Percentiles rank a stretch among this genome's conserved stretches.
Conservation (phyloP, 768 basidiomycete species). For the Mycena maculata region DNA sequence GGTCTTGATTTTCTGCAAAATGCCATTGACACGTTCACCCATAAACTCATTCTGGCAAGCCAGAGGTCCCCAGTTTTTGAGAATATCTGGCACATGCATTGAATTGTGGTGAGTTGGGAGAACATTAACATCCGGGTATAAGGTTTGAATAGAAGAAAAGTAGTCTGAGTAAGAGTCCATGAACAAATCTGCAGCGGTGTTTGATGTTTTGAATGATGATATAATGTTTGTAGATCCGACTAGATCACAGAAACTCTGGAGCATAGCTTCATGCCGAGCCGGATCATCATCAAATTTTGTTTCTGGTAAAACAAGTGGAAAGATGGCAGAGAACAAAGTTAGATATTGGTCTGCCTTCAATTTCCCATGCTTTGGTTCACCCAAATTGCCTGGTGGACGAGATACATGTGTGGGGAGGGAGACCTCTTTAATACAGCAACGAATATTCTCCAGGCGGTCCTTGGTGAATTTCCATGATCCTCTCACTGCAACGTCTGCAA, state of each 20-base stretch:
- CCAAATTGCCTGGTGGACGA: conserved; percentile 34
- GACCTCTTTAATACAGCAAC: conserved; percentile 9
- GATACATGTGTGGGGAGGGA: conserved; percentile 31
- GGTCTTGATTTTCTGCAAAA: conserved; percentile 27
- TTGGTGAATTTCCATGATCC: conserved; percentile 16
- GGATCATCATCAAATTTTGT: conserved; percentile 19
- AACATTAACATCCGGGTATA: conserved; percentile 16
- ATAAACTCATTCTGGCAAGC: conserved; percentile 30
- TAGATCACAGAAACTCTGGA: conserved; percentile 29
- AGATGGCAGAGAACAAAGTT: conserved; percentile 26
- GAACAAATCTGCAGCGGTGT: conserved; percentile 30
- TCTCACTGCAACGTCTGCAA: conserved; percentile 14
- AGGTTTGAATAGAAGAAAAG: conserved; percentile 14
- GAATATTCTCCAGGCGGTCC: conserved; percentile 16
- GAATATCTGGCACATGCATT: conserved; percentile 27
- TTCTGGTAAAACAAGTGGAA: conserved; percentile 32
- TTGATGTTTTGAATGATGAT: conserved; percentile 27
- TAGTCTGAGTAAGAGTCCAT: conserved; percentile 19
- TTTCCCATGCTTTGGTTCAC: conserved; percentile 36
- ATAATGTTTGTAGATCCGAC: conserved; percentile 33
- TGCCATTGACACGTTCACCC: conserved; percentile 33
- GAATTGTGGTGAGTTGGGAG: conserved; percentile 35
- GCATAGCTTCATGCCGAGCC: conserved; percentile 11
- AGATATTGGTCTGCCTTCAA: conserved; percentile 36
- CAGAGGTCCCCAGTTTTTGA: conserved; percentile 36